Evolutionary conservation across 306 rosid genomes (phyloP), one percentile per base, ranked within the genome.

Genomic region (Rubus idaeus): DNA sequence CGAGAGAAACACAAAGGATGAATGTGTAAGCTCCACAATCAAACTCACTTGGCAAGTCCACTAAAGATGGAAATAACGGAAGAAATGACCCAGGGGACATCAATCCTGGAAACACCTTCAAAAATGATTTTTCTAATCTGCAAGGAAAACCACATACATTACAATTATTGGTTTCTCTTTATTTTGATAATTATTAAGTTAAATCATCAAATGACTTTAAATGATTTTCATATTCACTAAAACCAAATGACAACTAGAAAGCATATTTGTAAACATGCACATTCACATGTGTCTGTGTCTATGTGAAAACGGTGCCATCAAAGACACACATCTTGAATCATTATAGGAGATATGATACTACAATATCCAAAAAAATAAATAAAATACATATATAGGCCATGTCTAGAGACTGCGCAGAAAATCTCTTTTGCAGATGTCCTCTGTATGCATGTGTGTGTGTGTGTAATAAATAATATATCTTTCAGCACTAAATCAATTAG

Each of bases 21-120:
- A 71, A 26, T 4, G 1, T 37, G 21, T n/a, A 71, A 56, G 40
- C 30, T 39, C 40, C 60, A 60, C 75, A 30, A 71, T 65, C 73
- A 78, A 71, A 88, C 96, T 77, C 89, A 95, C 98, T 87, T 45
- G 98, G 98, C 83, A 95, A 84, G 88, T 95, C 98, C 78, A 92
- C 74, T 79, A 92, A 77, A 42, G 83, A 77, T 13, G 91, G 93
- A 83, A 94, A 88, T 82, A 94, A 82, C 0, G 96, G 96, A 87
- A 94, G 89, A 86, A 94, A 94, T 80, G 98, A 94, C 39, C 95
- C 97, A 68, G 96, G 87, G 40, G 98, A 90, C 68, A 94, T 86
- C 85, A 94, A 71, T 85, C 84, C 96, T 0, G 97, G 93, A 76
- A 94, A 87, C 77, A 88, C 77, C 72, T 88, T 87, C 83, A 90